Evolutionary conservation across 2,329 filamentous ascomycete genomes (phyloP).

Genomic region (Fusarium anthophilum): DNA sequence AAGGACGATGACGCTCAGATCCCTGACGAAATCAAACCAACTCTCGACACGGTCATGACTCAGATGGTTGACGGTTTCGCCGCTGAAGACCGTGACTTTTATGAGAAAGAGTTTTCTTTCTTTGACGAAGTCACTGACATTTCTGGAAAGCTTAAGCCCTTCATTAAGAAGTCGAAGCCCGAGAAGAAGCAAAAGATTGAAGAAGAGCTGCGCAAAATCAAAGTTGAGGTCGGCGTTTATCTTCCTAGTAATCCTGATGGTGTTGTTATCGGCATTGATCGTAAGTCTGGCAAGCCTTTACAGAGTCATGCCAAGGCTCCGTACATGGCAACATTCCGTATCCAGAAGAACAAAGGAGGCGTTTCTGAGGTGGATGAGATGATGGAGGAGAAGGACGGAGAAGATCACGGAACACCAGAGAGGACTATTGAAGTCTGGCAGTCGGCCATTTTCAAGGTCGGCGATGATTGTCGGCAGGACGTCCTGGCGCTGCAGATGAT

Average conservation of each 20-base stretch:
- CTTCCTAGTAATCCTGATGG: conserved; percentile 97
- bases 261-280: conserved; percentile 96
- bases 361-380: conserved; percentile 63
- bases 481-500: conserved; percentile 98
- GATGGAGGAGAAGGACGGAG: conserved; percentile 58
- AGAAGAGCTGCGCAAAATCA: conserved; percentile 96
- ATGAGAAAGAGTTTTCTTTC: conserved; percentile 95
- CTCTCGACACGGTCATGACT: conserved; percentile 87
- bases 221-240: conserved; percentile 97
- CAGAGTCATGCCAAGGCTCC: conserved; percentile 98
- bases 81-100: conserved; percentile 81
- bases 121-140: conserved; percentile 97
- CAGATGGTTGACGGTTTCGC: conserved; percentile 87
- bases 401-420: conserved; percentile 42
- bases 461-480: conserved; percentile 97
- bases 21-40: conserved; percentile 92
- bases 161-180: conserved; percentile 89
- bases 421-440: conserved; percentile 95
- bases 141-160: conserved; percentile 93
- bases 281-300: conserved; percentile 95
- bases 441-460: conserved; percentile 99
- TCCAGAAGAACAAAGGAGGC: conserved; percentile 77
- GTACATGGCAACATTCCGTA: conserved; percentile 98
- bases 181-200: conserved; percentile 99
- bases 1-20: conserved; percentile 94